Evolutionary conservation across 176 grass and related monocot species (phyloP), one percentile per base, ranked within the genome.

Genomic region (Cymbopogon citratus): DNA sequence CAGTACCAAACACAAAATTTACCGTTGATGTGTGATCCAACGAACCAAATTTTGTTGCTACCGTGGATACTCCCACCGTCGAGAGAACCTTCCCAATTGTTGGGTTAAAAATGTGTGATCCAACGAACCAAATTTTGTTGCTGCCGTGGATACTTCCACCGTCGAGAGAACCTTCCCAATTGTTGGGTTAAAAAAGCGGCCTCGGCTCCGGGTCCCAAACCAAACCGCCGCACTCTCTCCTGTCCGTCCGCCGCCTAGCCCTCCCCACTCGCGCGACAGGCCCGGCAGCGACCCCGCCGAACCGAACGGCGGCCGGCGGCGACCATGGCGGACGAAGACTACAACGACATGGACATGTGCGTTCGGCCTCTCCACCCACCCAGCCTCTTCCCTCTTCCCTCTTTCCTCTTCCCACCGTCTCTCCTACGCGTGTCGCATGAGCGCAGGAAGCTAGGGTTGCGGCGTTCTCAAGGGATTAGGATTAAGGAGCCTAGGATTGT

Each of bases 311-410:
- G 39, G 0, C 38, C 81, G 71, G 74, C 74, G 66, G 75, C 39
- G 52, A 67, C 31, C 16, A 89, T 89, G 87, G 87, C 87, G 71
- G 87, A 89, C 12, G 87, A 89, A 6, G 87, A 89, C 16, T 85
- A 81, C 77, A 85, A 85, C 71, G 82, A 89, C 12, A 6, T 81
- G 41, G 87, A 85, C 51, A 24, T 81, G 71, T n/a, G 87, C 82
- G 87, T 89, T 12, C 23, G 76, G 76, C 24, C 38, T 70, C 76
- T 36, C 6, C 5, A 10, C 74, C 35, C 16, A 23, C 64, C 27
- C 9, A 3, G 5, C 25, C 5, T 4, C 60, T 33, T 69, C 27
- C 3, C 11, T 48, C 21, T 10, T 33, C 24, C 15, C 21, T n/a
- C n/a, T n/a, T n/a, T n/a, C 3, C 11, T 48, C 21, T 10, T 33